phyloP scores from a whole-genome alignment of 208 protist genomes.

The Leishmania mexicana region DNA sequence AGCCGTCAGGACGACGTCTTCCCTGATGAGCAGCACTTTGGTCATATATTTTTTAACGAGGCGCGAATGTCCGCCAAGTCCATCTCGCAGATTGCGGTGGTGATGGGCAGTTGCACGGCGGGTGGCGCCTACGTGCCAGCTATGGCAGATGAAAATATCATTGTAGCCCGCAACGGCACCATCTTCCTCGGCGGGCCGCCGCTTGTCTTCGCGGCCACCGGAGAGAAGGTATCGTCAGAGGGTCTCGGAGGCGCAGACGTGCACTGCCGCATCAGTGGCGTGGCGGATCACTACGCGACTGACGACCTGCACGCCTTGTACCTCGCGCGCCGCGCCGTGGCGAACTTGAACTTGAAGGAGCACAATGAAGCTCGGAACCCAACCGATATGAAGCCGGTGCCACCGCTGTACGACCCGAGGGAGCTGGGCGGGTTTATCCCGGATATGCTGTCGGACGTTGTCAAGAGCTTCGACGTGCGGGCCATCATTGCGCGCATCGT shows the following conservation, averaged over 20 bases:
- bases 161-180: constrained; percentile 93
- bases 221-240: constrained; percentile 93
- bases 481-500: constrained; percentile 93
- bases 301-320: constrained; percentile 92
- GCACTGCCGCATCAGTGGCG: constrained; percentile 91
- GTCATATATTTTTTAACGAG: constrained; percentile 98
- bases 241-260: constrained; percentile 96
- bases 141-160: constrained; percentile 95
- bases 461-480: constrained; percentile 91
- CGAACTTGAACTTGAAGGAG: constrained; percentile 85
- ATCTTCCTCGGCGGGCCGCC: constrained; percentile 97
- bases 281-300: constrained; percentile 93
- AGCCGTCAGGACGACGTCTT: constrained; percentile 94
- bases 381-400: constrained; percentile 55
- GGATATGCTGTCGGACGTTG: constrained; percentile 73
- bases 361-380: constrained; percentile 25
- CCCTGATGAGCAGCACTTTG: constrained; percentile 97
- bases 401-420: constrained; percentile 76
- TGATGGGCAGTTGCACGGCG: constrained; percentile 98
- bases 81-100: constrained; percentile 97
- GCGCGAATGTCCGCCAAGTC: constrained; percentile 93
- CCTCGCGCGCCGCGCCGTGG: constrained; percentile 83
- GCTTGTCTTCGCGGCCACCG: constrained; percentile 93
- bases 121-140: constrained; percentile 97
- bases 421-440: constrained; percentile 94